phyloP scores from a whole-genome alignment of 257 asterid species.

The Solanum lignicaule region DNA sequence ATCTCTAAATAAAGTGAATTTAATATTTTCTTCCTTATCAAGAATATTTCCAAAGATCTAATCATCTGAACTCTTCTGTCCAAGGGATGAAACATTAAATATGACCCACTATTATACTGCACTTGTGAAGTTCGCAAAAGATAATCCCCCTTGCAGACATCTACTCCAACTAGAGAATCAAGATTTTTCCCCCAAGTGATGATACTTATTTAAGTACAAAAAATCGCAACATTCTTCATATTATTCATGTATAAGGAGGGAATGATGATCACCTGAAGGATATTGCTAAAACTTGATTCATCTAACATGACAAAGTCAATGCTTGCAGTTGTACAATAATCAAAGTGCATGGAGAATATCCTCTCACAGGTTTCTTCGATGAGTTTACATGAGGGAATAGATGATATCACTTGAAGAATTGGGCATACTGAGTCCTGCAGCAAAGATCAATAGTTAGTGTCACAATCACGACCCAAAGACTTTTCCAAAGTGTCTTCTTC shows the following conservation, averaged over 20 bases:
- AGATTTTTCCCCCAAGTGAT: not conserved
- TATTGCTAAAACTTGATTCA: constrained; percentile 54
- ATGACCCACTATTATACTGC: not conserved
- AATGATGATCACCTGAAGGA: constrained; percentile 64
- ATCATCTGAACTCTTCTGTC: not conserved
- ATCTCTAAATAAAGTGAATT: not conserved
- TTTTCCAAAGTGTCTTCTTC: constrained; percentile 72
- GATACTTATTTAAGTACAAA: not conserved
- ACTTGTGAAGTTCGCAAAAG: not conserved
- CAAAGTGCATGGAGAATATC: constrained; percentile 80
- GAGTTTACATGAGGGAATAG: constrained; percentile 80
- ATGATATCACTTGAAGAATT: constrained; percentile 75
- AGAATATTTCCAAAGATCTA: not conserved
- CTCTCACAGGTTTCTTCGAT: constrained; percentile 90
- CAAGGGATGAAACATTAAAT: not conserved
- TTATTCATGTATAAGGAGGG: not conserved
- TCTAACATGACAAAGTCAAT: constrained; percentile 84
- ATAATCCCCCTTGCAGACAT: not conserved
- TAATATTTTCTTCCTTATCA: not conserved
- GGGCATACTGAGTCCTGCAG: constrained; percentile 97
- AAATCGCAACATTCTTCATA: not conserved
- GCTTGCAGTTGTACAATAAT: constrained; percentile 86
- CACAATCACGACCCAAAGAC: constrained; percentile 22
- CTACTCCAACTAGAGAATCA: not conserved
- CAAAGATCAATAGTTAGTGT: constrained; percentile 51